Conservation (phyloP, 73 alveolate genomes). For the Stentor coeruleus region DNA sequence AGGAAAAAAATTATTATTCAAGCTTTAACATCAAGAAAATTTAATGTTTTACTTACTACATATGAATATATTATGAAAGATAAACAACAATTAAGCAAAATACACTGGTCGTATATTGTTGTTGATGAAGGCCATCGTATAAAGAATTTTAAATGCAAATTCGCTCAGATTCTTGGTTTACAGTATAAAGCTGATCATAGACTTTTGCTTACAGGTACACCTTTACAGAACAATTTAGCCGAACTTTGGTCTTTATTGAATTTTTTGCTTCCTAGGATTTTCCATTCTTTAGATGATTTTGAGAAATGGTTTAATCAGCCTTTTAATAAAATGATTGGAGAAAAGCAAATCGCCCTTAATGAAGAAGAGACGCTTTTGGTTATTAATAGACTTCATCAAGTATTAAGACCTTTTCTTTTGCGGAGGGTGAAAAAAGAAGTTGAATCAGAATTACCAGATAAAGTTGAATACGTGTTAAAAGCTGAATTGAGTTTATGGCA, state of each 20-base stretch:
- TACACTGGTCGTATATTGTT: slow-evolving; percentile 69
- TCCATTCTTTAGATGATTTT: slow-evolving; percentile 96
- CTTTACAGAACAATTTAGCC: slow-evolving; percentile 93
- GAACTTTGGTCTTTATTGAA: slow-evolving; percentile 98
- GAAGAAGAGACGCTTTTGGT: slow-evolving; percentile 96
- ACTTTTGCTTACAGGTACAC: slow-evolving; percentile 97
- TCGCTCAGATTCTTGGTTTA: slow-evolving; percentile 92
- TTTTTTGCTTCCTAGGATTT: slow-evolving; percentile 93
- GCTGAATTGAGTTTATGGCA: slow-evolving; percentile 96
- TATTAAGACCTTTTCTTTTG: slow-evolving; percentile 94
- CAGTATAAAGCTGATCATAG: slow-evolving; percentile 90
- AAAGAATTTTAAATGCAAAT: slow-evolving; percentile 94
- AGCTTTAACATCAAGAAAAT: slow-evolving; percentile 55
- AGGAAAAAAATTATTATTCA: slow-evolving; percentile 63
- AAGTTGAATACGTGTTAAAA: slow-evolving; percentile 93
- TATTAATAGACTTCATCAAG: slow-evolving; percentile 97
- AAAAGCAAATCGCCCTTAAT: slow-evolving; percentile 84
- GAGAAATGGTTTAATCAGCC: slow-evolving; percentile 99
- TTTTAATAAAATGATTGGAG: slow-evolving; percentile 64
- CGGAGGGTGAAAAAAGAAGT: slow-evolving; percentile 99
- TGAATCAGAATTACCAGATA: slow-evolving; percentile 96
- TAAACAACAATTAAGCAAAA: slow-evolving; percentile 32
- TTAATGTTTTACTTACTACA: slow-evolving; percentile 93
- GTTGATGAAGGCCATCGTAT: slow-evolving; percentile 99
- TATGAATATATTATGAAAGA: slow-evolving; percentile 96